Conservation (phyloP, 805 yeast species). For the Sugiyamaella smithiae region DNA sequence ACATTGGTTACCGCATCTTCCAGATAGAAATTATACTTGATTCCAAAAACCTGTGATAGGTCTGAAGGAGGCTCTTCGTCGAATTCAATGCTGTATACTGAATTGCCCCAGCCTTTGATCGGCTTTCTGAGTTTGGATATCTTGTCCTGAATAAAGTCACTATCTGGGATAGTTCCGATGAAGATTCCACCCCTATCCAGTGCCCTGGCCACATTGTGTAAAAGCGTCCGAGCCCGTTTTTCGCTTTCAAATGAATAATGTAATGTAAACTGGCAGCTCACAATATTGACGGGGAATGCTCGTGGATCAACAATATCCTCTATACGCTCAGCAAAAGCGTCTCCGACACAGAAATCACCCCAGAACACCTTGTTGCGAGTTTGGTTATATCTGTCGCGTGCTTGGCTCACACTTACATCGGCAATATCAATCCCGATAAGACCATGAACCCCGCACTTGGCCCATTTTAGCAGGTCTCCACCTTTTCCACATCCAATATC, state of each 20-base stretch:
- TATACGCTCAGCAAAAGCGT: constrained; percentile 72
- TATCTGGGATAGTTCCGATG: constrained; percentile 91
- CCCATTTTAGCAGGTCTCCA: constrained; percentile 92
- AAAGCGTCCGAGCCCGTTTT: constrained; percentile 65
- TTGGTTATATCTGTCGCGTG: constrained; percentile 67
- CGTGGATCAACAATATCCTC: constrained; percentile 70
- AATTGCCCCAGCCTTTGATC: constrained; percentile 70
- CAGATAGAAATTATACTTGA: constrained; percentile 73
- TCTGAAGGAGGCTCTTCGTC: constrained; percentile 72
- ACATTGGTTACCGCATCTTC: constrained; percentile 95
- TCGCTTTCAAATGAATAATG: constrained; percentile 94
- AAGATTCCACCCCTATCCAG: constrained; percentile 81
- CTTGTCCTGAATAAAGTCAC: constrained; percentile 71
- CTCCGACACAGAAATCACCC: constrained; percentile 87
- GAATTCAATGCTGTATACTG: constrained; percentile 75
- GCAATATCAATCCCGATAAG: constrained; percentile 91
- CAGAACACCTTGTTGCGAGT: constrained; percentile 51
- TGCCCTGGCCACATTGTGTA: constrained; percentile 72
- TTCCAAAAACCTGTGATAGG: constrained; percentile 71
- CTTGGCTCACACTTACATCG: constrained; percentile 82
- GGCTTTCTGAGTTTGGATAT: constrained; percentile 40
- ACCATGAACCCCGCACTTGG: constrained; percentile 65
- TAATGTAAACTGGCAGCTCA: constrained; percentile 86
- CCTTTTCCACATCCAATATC: constrained; percentile 98
- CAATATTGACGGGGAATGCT: constrained; percentile 81